Evolutionary conservation across 306 rosid genomes (phyloP), one percentile per base, ranked within the genome.

Genomic region (Dalbergia oliveri): DNA sequence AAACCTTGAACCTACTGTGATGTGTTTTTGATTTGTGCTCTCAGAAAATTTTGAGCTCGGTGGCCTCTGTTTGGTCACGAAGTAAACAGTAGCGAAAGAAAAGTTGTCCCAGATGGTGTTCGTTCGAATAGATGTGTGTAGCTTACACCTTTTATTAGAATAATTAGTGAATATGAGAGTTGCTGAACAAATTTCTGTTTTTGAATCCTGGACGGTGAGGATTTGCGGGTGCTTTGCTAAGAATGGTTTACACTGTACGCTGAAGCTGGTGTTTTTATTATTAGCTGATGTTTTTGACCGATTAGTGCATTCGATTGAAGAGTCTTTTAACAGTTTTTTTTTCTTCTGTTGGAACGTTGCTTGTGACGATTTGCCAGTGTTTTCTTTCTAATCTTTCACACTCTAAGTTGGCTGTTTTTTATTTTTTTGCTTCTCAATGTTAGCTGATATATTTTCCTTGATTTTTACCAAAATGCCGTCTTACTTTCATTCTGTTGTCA

Each of bases 31-130:
- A 8, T 59, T 69, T 18, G 8, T 26, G 54, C 21, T 62, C 21
- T 62, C 9, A n/a, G 1, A 54, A 4, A 13, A n/a, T 15, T 75
- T 65, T 43, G 58, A 41, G 71, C 71, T 70, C 43, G 63, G 19
- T 81, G 43, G 9, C 7, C 3, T 11, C 44, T 50, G 50, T 68
- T 47, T 80, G 72, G 44, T 81, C n/a, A 23, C 12, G 26, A 6
- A 13, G 82, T 49, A 63, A 69, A 78, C 59, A 8, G 67, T 19
- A 79, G 35, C 68, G 53, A 61, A 64, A 47, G 14, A 53, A 34
- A 11, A 3, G 5, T 13, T 26, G 13, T 56, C 4, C 34, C 15
- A 15, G 9, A 9, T 37, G 56, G 56, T 50, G 16, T 50, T 50
- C 16, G 1, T 41, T 6, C 10, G 45, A 9, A 43, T 5, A 37